Evolutionary conservation across 2,329 filamentous ascomycete genomes (phyloP).

Genomic region (Aspergillus niger): DNA sequence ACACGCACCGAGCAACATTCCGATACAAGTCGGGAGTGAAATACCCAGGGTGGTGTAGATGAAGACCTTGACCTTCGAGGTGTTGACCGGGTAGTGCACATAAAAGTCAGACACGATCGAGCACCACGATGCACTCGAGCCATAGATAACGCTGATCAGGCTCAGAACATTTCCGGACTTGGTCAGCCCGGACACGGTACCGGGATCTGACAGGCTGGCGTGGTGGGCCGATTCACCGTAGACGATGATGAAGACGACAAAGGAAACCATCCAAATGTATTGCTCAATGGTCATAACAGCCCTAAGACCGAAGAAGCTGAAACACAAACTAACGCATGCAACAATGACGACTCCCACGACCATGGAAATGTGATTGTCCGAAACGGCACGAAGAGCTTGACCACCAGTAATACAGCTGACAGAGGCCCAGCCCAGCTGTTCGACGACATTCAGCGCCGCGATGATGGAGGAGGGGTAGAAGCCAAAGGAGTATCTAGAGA

Average conservation of each 20-base stretch:
- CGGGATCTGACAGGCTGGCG: slow-evolving; percentile 43
- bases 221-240: slow-evolving; percentile 49
- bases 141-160: slow-evolving; percentile 51
- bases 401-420: slow-evolving; percentile 35
- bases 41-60: slow-evolving; percentile 53
- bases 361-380: slow-evolving; percentile 30
- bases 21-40: slow-evolving; percentile 52
- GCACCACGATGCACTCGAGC: slow-evolving; percentile 53
- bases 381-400: slow-evolving; percentile 32
- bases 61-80: slow-evolving; percentile 51
- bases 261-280: slow-evolving; percentile 35
- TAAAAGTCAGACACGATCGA: slow-evolving; percentile 51
- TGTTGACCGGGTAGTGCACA: slow-evolving; percentile 52
- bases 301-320: slow-evolving; percentile 32
- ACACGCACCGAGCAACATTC: slow-evolving; percentile 51
- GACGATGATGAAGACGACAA: slow-evolving; percentile 50
- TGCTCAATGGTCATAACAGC: slow-evolving; percentile 33
- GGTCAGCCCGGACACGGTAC: slow-evolving; percentile 38
- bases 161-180: slow-evolving; percentile 46
- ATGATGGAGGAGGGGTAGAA: slow-evolving; percentile 56
- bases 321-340: slow-evolving; percentile 27
- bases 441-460: slow-evolving; percentile 44
- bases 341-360: slow-evolving; percentile 32
- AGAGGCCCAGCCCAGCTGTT: slow-evolving; percentile 28
- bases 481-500: slow-evolving; percentile 53